These are phyloP conservation scores for Ceratocystis variospora DNA, from an alignment of 2,329 filamentous ascomycete species.

Conservation along the genomic window DNA sequence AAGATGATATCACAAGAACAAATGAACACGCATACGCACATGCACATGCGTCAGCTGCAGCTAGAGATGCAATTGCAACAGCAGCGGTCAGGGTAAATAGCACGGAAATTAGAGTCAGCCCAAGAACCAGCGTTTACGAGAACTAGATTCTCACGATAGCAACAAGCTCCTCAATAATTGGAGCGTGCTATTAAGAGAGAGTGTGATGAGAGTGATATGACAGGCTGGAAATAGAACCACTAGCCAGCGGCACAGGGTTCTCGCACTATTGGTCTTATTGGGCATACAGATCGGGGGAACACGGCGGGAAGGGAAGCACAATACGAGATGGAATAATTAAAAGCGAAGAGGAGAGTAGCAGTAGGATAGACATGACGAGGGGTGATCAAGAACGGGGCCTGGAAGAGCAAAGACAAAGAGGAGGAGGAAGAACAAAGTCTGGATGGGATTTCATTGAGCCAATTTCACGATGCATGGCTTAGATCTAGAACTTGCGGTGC, in stretches of 20 bases:
- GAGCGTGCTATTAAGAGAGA: not conserved
- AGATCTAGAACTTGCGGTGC: not conserved
- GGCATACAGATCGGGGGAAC: not conserved
- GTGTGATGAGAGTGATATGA: not conserved
- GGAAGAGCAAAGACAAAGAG: not conserved
- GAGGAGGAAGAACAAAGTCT: not conserved
- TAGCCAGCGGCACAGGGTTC: not conserved
- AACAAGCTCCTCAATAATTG: not conserved
- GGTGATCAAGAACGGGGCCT: not conserved
- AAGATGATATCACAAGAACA: too few species aligned
- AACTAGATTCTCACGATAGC: not conserved
- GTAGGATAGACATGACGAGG: not conserved
- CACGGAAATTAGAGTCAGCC: not conserved
- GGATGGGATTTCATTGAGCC: not conserved
- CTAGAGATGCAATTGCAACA: not conserved
- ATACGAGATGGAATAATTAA: not conserved
- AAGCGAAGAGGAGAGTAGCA: not conserved
- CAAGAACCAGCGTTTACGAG: not conserved
- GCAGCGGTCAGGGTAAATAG: not conserved
- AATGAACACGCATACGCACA: too few species aligned
- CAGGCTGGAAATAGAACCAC: not conserved
- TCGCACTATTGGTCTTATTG: not conserved
- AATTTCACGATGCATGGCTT: constrained; percentile 8
- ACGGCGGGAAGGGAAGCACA: not conserved
- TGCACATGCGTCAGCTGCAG: not conserved